Base-by-base conservation (phyloP, 2,329 filamentous ascomycete genomes). In the Diaporthe velutina region DNA sequence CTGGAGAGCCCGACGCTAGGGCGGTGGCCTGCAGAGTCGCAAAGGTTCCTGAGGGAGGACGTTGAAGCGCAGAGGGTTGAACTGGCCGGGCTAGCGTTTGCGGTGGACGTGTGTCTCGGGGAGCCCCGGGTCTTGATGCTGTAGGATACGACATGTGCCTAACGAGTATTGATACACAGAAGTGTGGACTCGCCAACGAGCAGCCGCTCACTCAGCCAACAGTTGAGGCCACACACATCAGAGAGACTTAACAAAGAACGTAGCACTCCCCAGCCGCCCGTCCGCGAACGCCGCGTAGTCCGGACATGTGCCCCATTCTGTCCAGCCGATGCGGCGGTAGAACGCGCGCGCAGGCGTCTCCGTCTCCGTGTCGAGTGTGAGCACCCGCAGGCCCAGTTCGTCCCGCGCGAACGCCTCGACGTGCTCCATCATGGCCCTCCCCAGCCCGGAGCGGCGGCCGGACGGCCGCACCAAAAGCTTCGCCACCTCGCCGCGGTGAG, bases 301-400 rank as follows among this genome's bases (percentile, higher is more conserved):
- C 2, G 74, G 83, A 77, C 79, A 81, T 71, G 70, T 74, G 0
- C 80, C 81, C 78, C 78, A 82, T 60, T 81, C 78, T 5, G 45
- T 78, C 80, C 80, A 81, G 2, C 79, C 80, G 1, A 64, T 74
- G 35, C 73, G 75, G 3, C 76, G 45, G 67, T 81, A 81, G 58
- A 82, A 80, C 35, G 64, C 71, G n/a, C 76, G 73, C 15, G 80
- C 81, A 0, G 79, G 78, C 15, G 77, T 79, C 30, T 77, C 73
- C 25, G 77, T 78, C 6, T 78, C 75, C 2, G 80, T 81, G 67
- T 82, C 80, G 12, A 82, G 75, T 19, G 78, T 67, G n/a, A 82
- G 75, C 71, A 81, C 30, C 12, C 78, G 76, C 54, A 76, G 60
- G 1, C 68, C 76, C 70, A 81, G 70, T 10, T 70, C 57, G 7